Conservation (phyloP, 352 stramenopile species). For the Phytophthora gonapodyides region DNA sequence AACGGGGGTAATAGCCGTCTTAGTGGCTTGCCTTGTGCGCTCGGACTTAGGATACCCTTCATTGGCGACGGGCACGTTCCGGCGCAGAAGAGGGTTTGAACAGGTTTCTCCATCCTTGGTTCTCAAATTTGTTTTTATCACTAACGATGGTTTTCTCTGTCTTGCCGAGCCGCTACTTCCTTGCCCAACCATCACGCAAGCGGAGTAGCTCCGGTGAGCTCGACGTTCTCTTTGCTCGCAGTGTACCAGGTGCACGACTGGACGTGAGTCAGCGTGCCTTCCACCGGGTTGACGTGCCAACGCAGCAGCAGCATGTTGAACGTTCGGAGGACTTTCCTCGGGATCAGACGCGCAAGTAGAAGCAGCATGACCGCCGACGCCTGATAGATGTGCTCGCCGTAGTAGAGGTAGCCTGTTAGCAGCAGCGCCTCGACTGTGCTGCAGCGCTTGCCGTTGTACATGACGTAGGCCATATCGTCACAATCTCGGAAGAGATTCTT, state of each 20-base stretch:
- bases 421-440: conserved; percentile 11
- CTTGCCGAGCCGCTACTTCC: neutral
- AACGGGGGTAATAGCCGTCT: too few relatives aligned
- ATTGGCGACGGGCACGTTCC: too few relatives aligned
- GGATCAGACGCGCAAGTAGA: conserved; percentile 14
- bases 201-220: neutral
- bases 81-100: too few relatives aligned
- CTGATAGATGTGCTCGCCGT: conserved; percentile 26
- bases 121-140: too few relatives aligned
- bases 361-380: conserved; percentile 19
- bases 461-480: conserved; percentile 17
- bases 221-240: conserved; percentile 13
- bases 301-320: conserved; percentile 29
- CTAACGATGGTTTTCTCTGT: neutral
- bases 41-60: too few relatives aligned
- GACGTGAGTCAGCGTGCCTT: conserved; percentile 8
- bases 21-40: too few relatives aligned
- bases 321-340: conserved; percentile 17
- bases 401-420: conserved; percentile 23
- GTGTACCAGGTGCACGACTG: conserved; percentile 22
- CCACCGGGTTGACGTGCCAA: conserved; percentile 19
- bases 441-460: conserved; percentile 16
- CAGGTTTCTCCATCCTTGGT: too few relatives aligned
- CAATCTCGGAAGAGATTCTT: conserved; percentile 11
- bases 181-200: conserved; percentile 1